Evolutionary conservation across 352 stramenopile species (phyloP).

Genomic region (Plasmopara muralis): DNA sequence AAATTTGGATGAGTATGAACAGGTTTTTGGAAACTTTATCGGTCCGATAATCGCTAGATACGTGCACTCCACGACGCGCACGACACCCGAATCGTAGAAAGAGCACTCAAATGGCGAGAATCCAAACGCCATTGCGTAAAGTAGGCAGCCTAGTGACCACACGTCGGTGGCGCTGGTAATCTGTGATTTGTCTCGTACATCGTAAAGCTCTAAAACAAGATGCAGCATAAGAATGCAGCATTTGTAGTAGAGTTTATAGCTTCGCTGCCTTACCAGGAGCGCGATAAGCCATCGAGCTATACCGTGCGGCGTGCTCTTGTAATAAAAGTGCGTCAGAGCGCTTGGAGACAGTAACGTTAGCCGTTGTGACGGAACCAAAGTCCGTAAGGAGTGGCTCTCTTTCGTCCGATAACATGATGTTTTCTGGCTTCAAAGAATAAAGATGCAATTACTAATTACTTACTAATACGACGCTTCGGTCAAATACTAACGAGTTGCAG

Average conservation of each 20-base stretch:
- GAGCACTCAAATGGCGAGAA: constrained; percentile 87
- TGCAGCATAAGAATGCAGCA: constrained; percentile 4
- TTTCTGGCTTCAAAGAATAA: constrained; percentile 58
- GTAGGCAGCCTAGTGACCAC: constrained; percentile 84
- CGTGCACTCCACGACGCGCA: constrained; percentile 75
- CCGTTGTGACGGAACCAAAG: constrained; percentile 72
- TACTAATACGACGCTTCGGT: not conserved
- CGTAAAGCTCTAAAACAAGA: constrained; percentile 66
- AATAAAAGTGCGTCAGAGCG: constrained; percentile 74
- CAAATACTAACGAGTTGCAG: not conserved
- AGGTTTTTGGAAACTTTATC: constrained; percentile 65
- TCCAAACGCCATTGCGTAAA: constrained; percentile 86
- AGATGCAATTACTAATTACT: not conserved
- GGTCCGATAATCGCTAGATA: constrained; percentile 83
- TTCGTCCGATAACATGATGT: constrained; percentile 74
- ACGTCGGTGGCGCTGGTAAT: constrained; percentile 81
- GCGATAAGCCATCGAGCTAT: constrained; percentile 83
- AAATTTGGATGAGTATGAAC: constrained; percentile 50
- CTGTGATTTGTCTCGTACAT: constrained; percentile 60
- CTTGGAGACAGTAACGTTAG: constrained; percentile 57
- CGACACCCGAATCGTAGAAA: constrained; percentile 60
- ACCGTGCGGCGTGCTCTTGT: constrained; percentile 76
- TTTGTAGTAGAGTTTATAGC: not conserved
- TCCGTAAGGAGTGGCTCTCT: constrained; percentile 84
- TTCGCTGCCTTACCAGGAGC: constrained; percentile 50